These are phyloP conservation scores for Coemansia sp. DNA, from an alignment of 192 early-diverging fungal species.

Conservation along the genomic window DNA sequence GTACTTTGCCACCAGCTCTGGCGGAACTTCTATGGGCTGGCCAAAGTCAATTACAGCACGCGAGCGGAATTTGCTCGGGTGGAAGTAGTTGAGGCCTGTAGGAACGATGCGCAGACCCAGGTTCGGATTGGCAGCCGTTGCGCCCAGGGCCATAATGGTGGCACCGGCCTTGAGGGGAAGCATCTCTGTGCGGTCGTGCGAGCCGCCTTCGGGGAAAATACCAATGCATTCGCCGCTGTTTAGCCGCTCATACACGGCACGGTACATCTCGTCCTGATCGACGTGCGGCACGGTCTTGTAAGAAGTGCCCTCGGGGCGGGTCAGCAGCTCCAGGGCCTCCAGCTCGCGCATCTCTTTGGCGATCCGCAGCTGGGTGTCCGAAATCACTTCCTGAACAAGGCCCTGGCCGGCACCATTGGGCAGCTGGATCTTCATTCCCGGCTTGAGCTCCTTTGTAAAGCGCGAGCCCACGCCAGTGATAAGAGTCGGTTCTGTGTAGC, in stretches of 20 bases:
- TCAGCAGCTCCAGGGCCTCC: conserved; percentile 61
- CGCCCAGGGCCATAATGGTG: conserved; percentile 83
- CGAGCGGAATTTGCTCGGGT: conserved; percentile 91
- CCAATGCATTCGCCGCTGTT: conserved; percentile 75
- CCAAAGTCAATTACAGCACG: conserved; percentile 98
- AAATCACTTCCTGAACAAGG: conserved; percentile 73
- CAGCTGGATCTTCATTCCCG: conserved; percentile 61
- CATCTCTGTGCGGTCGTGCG: conserved; percentile 95
- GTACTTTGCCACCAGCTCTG: conserved; percentile 80
- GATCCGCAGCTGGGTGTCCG: conserved; percentile 76
- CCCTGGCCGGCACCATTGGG: conserved; percentile 59
- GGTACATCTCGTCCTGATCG: conserved; percentile 86
- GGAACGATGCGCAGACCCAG: conserved; percentile 93
- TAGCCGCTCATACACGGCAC: conserved; percentile 75
- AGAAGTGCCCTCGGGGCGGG: conserved; percentile 53
- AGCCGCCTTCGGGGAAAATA: conserved; percentile 98
- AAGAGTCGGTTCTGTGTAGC: conserved; percentile 62
- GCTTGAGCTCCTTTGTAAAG: conserved; percentile 64
- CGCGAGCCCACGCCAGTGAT: conserved; percentile 66
- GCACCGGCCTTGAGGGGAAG: conserved; percentile 91
- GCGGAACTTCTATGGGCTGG: conserved; percentile 74
- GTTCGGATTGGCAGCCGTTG: conserved; percentile 78
- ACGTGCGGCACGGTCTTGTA: conserved; percentile 78
- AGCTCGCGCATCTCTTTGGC: conserved; percentile 73
- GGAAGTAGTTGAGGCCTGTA: conserved; percentile 91